A percentile compares a stretch with the other conserved stretches of the same genome.
These are phyloP conservation scores for Hevea brasiliensis DNA, from an alignment of 345 rosid genomes.

Conservation along the genomic window DNA sequence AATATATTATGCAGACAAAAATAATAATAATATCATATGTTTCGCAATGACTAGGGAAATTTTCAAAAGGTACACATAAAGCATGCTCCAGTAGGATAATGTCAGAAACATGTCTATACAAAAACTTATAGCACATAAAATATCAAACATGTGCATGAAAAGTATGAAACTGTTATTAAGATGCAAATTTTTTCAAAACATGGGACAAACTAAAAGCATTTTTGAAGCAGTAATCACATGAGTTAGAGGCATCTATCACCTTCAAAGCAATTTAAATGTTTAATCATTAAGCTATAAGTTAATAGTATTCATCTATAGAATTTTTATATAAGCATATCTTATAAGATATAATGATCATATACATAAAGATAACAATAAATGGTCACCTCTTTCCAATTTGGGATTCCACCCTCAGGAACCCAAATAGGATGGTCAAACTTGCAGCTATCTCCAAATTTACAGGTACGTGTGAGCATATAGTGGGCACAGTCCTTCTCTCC, in stretches of 20 bases:
- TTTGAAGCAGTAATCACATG: neutral
- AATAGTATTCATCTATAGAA: constrained; percentile 7
- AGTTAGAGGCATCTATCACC: neutral
- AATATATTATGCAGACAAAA: neutral
- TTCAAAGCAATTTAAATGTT: neutral
- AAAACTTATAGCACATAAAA: neutral
- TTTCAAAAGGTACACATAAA: neutral
- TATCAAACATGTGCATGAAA: neutral
- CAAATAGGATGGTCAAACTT: constrained; percentile 99
- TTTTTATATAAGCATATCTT: constrained; percentile 6
- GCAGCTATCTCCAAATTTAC: constrained; percentile 99
- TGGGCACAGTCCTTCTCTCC: constrained; percentile 99
- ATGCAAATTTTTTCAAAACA: neutral
- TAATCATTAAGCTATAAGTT: neutral
- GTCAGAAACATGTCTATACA: neutral
- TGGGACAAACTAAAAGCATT: constrained; percentile 1
- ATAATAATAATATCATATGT: neutral
- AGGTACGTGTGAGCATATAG: constrained; percentile 98
- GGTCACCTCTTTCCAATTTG: constrained; percentile 99
- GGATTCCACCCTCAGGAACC: constrained; percentile 99
- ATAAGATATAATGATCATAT: constrained; percentile 33
- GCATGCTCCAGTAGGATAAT: neutral
- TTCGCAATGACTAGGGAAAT: neutral
- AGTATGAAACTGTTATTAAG: neutral
- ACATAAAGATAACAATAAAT: constrained; percentile 54